Conservation (phyloP, 202 grass and related monocot species). For the Cymbopogon flexuosus region DNA sequence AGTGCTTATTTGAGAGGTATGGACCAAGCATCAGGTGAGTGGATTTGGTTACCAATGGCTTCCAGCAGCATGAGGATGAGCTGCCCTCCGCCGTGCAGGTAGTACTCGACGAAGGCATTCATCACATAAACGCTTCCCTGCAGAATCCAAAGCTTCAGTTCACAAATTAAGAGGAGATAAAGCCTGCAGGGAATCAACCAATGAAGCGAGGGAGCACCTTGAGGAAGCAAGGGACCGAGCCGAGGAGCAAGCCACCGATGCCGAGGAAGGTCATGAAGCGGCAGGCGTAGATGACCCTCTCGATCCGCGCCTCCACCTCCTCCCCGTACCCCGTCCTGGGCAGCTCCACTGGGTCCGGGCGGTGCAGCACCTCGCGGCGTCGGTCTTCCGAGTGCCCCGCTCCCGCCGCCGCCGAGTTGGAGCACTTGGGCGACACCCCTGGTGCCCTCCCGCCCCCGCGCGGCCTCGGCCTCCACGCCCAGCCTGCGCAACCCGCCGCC, state of each 20-base stretch:
- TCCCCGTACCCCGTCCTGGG: background rate
- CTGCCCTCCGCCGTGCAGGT: slow-evolving; percentile 42
- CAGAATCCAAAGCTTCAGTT: background rate
- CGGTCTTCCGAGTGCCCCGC: slow-evolving; percentile 15
- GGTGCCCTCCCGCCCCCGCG: background rate
- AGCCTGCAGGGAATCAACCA: background rate
- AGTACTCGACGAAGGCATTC: slow-evolving; percentile 61
- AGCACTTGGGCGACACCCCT: slow-evolving; percentile 3
- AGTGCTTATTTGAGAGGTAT: too few species aligned
- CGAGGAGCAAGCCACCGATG: slow-evolving; percentile 73
- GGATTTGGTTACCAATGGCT: slow-evolving; percentile 64
- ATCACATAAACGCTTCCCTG: slow-evolving; percentile 71
- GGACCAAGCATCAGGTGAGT: background rate
- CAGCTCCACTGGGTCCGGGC: background rate
- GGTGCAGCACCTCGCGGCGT: background rate
- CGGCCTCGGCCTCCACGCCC: slow-evolving; percentile 32
- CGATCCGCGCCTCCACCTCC: slow-evolving; percentile 51
- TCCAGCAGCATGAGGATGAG: slow-evolving; percentile 64
- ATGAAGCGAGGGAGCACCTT: slow-evolving; percentile 35
- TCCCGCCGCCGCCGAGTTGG: slow-evolving; percentile 22
- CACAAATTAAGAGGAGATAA: background rate
- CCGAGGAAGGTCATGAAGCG: slow-evolving; percentile 79
- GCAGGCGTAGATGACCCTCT: slow-evolving; percentile 73
- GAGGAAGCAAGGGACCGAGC: slow-evolving; percentile 86
- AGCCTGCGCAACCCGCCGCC: slow-evolving; percentile 11